phyloP scores from a whole-genome alignment of 805 yeast genomes.

The Huiozyma sinensis region DNA sequence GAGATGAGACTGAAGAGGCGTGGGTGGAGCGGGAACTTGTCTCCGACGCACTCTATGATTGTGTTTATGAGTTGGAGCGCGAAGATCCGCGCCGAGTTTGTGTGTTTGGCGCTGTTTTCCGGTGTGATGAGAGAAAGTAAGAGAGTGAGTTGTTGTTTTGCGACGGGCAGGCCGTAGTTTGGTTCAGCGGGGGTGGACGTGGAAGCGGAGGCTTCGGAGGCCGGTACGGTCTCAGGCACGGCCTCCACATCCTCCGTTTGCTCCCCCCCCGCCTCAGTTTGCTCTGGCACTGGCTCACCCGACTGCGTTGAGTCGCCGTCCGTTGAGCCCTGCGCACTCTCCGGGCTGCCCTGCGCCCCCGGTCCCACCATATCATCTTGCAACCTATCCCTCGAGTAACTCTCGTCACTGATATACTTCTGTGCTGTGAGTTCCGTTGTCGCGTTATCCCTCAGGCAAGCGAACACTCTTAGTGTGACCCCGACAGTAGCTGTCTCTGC shows the following conservation, averaged over 20 bases:
- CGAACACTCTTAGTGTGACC: conserved; percentile 60
- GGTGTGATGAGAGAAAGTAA: conserved; percentile 75
- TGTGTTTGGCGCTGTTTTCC: conserved; percentile 69
- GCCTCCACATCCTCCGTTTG: neutral
- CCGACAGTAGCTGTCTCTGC: conserved; percentile 75
- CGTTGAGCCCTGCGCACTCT: no score
- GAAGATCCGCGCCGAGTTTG: conserved; percentile 77
- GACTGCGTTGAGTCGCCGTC: no score
- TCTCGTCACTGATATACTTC: conserved; percentile 15
- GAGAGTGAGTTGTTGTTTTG: conserved; percentile 66
- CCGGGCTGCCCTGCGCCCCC: neutral
- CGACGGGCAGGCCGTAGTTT: conserved; percentile 63
- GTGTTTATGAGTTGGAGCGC: conserved; percentile 67
- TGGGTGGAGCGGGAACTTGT: conserved; percentile 46
- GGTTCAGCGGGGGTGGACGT: no score
- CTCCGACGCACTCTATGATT: conserved; percentile 75
- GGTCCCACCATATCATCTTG: conserved; percentile 15
- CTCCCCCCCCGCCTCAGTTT: neutral
- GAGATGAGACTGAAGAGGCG: conserved; percentile 57
- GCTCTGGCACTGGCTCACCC: neutral
- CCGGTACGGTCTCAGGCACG: no score
- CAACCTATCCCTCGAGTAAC: conserved; percentile 10
- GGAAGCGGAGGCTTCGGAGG: no score
- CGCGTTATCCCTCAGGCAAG: conserved; percentile 38
- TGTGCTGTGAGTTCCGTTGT: conserved; percentile 6